These are phyloP conservation scores for Cairneyella variabilis DNA, from an alignment of 495 filamentous ascomycete genomes.

Conservation along the genomic window DNA sequence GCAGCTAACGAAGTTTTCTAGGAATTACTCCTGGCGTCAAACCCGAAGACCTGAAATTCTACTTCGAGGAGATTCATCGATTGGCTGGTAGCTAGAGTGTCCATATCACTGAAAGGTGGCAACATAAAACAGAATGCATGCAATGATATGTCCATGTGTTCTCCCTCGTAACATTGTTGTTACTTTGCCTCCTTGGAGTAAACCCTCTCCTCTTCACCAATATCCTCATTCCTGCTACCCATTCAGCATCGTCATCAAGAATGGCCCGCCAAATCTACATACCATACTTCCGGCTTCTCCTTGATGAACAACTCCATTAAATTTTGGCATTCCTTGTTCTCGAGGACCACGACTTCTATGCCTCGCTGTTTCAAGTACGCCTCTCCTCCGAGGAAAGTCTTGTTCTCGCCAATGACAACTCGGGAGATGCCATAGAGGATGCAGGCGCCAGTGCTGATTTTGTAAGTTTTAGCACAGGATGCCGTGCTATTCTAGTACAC, in stretches of 20 bases:
- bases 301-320: slow-evolving; percentile 76
- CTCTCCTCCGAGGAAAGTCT: slow-evolving; percentile 75
- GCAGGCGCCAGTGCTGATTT: slow-evolving; percentile 60
- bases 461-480: background rate
- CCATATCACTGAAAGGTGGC: background rate
- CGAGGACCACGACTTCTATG: slow-evolving; percentile 70
- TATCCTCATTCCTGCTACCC: slow-evolving; percentile 66
- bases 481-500: background rate
- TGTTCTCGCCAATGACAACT: slow-evolving; percentile 83
- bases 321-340: slow-evolving; percentile 63
- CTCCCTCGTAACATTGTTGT: background rate
- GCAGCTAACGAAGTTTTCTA: slow-evolving; percentile 29
- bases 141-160: background rate
- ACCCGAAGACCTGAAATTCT: slow-evolving; percentile 87
- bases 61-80: slow-evolving; percentile 88
- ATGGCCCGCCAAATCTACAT: slow-evolving; percentile 26
- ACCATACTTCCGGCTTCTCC: slow-evolving; percentile 76
- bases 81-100: slow-evolving; percentile 35
- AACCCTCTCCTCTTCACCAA: slow-evolving; percentile 53
- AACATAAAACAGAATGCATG: background rate
- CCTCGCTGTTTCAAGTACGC: slow-evolving; percentile 66
- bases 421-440: slow-evolving; percentile 75
- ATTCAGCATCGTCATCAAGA: slow-evolving; percentile 15
- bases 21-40: slow-evolving; percentile 91
- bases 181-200: slow-evolving; percentile 35